Evolutionary conservation across 2,329 filamentous ascomycete genomes (phyloP).

Genomic region (Fusarium pseudonygamai): DNA sequence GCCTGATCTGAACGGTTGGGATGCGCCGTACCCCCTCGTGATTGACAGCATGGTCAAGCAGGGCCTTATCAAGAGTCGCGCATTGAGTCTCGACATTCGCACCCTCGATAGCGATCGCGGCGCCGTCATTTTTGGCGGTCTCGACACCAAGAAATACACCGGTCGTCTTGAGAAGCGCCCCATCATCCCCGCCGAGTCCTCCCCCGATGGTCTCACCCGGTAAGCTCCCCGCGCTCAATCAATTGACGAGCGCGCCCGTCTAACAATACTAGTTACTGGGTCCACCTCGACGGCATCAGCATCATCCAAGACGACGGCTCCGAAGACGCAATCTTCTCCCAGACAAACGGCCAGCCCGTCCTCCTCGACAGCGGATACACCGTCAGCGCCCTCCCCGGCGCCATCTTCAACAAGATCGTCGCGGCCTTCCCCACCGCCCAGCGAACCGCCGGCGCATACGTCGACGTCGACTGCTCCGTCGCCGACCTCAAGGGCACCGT

Average conservation of each 20-base stretch:
- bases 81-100: conserved; percentile 49
- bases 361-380: conserved; percentile 75
- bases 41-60: conserved; percentile 49
- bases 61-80: conserved; percentile 50
- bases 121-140: conserved; percentile 62
- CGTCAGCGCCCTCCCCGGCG: conserved; percentile 70
- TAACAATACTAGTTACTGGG: conserved; percentile 51
- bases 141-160: conserved; percentile 64
- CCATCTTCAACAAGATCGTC: conserved; percentile 58
- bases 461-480: conserved; percentile 58
- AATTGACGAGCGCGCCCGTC: not conserved
- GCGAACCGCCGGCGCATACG: conserved; percentile 50
- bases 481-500: conserved; percentile 51
- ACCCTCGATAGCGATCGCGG: conserved; percentile 45
- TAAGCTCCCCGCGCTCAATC: not conserved
- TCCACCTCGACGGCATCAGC: conserved; percentile 51
- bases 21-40: conserved; percentile 47
- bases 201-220: conserved; percentile 48
- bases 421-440: conserved; percentile 57
- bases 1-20: conserved; percentile 48
- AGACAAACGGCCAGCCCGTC: conserved; percentile 53
- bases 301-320: conserved; percentile 48
- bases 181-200: conserved; percentile 57
- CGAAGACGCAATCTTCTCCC: conserved; percentile 56
- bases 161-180: conserved; percentile 65